phyloP scores from a whole-genome alignment of 441 rosid genomes.

The Corymbia citriodora region DNA sequence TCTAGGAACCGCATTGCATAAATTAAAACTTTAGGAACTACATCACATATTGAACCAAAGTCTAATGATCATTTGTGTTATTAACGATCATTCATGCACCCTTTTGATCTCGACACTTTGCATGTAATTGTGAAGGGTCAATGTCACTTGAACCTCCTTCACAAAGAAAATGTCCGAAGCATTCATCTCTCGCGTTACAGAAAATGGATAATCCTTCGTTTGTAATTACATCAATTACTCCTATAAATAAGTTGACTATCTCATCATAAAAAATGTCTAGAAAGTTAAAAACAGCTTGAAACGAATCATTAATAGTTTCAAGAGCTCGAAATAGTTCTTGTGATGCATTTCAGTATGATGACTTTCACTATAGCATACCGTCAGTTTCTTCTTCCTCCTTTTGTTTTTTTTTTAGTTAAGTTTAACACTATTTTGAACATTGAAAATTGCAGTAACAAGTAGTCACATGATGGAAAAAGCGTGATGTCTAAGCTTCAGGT shows the following conservation, averaged over 20 bases:
- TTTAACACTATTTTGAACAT: neutral
- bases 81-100: too few species aligned
- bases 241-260: neutral
- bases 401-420: neutral
- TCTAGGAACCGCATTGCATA: too few species aligned
- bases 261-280: neutral
- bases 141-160: too few species aligned
- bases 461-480: conserved; percentile 78
- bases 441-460: conserved; percentile 11
- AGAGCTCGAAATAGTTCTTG: neutral
- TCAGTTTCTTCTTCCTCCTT: neutral
- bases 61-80: too few species aligned
- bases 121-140: too few species aligned
- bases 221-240: neutral
- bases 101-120: too few species aligned
- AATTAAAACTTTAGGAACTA: too few species aligned
- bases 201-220: neutral
- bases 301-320: neutral
- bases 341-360: neutral
- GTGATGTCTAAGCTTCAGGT: conserved; percentile 68
- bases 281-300: neutral
- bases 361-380: neutral
- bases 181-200: neutral
- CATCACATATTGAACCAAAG: too few species aligned
- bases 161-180: too few species aligned